These are phyloP conservation scores for Ziziphus jujuba DNA, from an alignment of 306 rosid species.

Conservation along the genomic window DNA sequence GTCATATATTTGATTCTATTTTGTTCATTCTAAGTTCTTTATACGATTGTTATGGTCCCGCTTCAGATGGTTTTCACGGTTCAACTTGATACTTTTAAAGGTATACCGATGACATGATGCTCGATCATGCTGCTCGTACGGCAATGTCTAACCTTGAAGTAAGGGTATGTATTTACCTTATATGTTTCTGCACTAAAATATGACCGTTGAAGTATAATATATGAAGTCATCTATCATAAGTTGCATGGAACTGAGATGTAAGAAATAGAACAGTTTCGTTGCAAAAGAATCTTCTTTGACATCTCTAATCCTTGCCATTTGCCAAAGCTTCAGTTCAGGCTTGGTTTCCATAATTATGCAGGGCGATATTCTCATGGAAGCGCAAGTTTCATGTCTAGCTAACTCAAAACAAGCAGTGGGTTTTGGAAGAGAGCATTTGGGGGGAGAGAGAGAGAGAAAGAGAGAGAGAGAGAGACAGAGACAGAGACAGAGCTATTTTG, in stretches of 20 bases:
- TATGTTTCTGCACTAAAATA: background rate
- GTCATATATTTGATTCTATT: too few species aligned
- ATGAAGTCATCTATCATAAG: too few species aligned
- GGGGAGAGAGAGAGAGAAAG: conserved; percentile 33
- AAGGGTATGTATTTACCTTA: conserved; percentile 47
- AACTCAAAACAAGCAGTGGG: conserved; percentile 1
- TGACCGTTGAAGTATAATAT: background rate
- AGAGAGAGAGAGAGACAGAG: too few species aligned
- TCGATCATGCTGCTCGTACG: conserved; percentile 79
- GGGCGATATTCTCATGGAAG: background rate
- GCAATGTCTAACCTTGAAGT: conserved; percentile 79
- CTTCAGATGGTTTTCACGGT: background rate
- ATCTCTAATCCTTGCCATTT: background rate
- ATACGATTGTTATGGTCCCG: background rate
- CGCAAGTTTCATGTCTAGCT: background rate
- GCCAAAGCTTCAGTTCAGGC: background rate
- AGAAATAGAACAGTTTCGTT: background rate
- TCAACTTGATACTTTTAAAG: conserved; percentile 30
- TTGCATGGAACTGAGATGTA: too few species aligned
- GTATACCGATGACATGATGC: conserved; percentile 81
- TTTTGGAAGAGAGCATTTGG: conserved; percentile 29
- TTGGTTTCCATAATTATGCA: background rate
- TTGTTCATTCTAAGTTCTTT: background rate
- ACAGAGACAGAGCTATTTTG: too few species aligned
- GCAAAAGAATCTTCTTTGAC: background rate